phyloP scores from a whole-genome alignment of 2,329 filamentous ascomycete genomes.

The Neophaeococcomyces aloes region DNA sequence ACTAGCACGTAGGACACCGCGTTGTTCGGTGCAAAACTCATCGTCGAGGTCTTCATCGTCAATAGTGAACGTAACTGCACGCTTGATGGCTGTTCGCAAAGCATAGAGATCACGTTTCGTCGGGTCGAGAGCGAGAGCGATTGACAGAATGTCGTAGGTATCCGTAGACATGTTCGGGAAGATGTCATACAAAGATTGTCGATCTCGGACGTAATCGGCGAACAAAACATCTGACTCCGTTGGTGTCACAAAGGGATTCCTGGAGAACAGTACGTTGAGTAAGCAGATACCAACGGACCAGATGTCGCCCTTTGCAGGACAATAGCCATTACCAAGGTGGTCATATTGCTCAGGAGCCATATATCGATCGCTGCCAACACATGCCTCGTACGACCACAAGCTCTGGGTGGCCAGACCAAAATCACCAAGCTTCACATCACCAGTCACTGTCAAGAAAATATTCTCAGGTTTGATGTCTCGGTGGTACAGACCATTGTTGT shows the following conservation, averaged over 20 bases:
- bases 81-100: constrained; percentile 65
- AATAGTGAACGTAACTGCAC: constrained; percentile 82
- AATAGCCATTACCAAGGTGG: constrained; percentile 75
- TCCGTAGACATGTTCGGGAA: constrained; percentile 98
- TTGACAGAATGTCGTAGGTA: constrained; percentile 83
- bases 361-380: constrained; percentile 94
- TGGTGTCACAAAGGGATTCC: constrained; percentile 89
- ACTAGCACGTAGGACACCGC: constrained; percentile 62
- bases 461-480: constrained; percentile 99
- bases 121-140: constrained; percentile 86
- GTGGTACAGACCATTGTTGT: constrained; percentile 83
- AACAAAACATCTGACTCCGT: constrained; percentile 87
- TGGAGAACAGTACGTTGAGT: constrained; percentile 90
- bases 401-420: constrained; percentile 88
- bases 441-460: constrained; percentile 81
- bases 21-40: constrained; percentile 81
- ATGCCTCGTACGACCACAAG: constrained; percentile 81
- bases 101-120: constrained; percentile 71
- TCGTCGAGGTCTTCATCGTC: constrained; percentile 74
- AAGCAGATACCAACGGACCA: constrained; percentile 97
- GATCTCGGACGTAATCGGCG: constrained; percentile 83
- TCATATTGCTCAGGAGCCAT: constrained; percentile 99
- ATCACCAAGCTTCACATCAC: constrained; percentile 91
- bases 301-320: constrained; percentile 83
- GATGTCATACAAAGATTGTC: constrained; percentile 92